Base-by-base conservation (phyloP, 2,329 filamentous ascomycete genomes). In the Parastagonospora nodorum region DNA sequence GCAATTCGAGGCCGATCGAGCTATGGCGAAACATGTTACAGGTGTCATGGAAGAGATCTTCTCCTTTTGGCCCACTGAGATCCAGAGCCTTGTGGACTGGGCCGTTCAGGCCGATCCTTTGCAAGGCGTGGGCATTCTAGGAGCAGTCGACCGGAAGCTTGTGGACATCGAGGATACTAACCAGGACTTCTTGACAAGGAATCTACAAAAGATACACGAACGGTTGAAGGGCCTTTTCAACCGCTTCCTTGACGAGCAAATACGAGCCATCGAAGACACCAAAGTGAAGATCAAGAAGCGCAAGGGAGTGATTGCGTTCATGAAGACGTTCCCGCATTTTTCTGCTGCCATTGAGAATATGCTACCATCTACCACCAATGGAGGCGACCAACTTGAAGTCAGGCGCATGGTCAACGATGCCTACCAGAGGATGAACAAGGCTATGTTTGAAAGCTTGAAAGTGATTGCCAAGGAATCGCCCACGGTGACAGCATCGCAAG, bases 241-340 rank as follows among this genome's bases (percentile, higher is more conserved):
- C 54, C 91, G 90, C 56, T 97, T 97, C 64, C 86, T 97, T 8
- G 93, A 97, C 60, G 91, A 96, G 58, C 94, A 99, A 72, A 89
- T 97, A 51, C 89, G 90, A 24, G 92, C 92, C 5, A 96, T 97
- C 57, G 94, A 97, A 75, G 94, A 97, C 55, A 97, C 92, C 33
- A 97, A 97, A 75, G 93, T 99, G 73, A 97, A 97, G 79, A 92
- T 97, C 75, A 97, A 96, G 80, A 97, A 97, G 80, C 88, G 94
- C 61, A 97, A 95, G 77, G 93, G 94, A 9, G 90, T 99, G 49
- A 97, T 97, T 64, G 87, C 88, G 12, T 97, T 97, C 74, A 93
- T 97, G 79, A 89, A 90, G 58, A 88, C 93, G 35, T 97, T 97
- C 79, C 94, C 93, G 0, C 80, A 87, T 51, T 97, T 97, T 75